Evolutionary conservation across 192 early-diverging fungal genomes (phyloP), one percentile per base, ranked within the genome.

Genomic region (Gigaspora rosea): DNA sequence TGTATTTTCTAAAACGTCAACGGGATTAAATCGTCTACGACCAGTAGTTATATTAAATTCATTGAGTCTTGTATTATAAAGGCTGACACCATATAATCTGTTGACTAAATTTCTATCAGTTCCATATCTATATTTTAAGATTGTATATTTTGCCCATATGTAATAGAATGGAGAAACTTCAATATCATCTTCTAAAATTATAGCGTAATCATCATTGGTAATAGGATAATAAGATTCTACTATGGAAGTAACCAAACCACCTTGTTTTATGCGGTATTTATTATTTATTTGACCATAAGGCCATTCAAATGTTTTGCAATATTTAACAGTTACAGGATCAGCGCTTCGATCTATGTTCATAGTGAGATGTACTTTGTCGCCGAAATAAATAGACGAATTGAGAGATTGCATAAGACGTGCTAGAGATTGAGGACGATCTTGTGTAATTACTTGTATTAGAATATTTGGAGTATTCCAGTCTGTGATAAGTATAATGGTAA

Each of bases 151-250:
- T 58, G 82, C 78, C 89, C 89, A 90, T 16, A 72, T 58, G 74
- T 88, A 88, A 71, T 86, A 89, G 74, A 86, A 78, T 6, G 89
- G 89, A 0, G 89, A 90, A 12, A 90, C 82, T 62, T 87, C 86
- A 13, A 90, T 86, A 77, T 90, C 89, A 63, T 90, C 89, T 75
- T 90, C 89, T n/a, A 90, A 63, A 36, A 88, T 62, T 9, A 90
- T 81, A 9, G 85, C 87, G 67, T 88, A 90, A 46, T 90, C 87
- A 66, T 90, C 66, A 61, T 88, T 79, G 27, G 82, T 75, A 13
- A 64, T 71, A 16, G 89, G 88, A 63, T 88, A 88, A 86, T 86
- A 90, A 1, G 87, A 83, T 76, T 90, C 89, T 0, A 89, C 84
- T 35, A 90, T 82, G 3, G 89, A 87, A 51, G 85, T 80, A 84